These are phyloP conservation scores for Populus alba DNA, from an alignment of 345 rosid genomes.

Conservation along the genomic window DNA sequence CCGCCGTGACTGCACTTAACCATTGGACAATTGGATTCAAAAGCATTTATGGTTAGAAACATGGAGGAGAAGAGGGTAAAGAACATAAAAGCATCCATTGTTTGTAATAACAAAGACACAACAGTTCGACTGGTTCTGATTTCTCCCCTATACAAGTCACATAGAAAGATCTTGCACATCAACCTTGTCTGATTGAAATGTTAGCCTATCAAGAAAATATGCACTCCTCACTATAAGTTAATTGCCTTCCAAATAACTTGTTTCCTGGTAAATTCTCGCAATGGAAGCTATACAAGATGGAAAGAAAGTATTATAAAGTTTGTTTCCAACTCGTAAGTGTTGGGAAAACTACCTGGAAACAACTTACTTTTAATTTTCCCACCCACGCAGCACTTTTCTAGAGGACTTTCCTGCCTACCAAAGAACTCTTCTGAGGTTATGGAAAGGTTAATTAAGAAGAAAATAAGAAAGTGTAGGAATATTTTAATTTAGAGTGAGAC, in stretches of 20 bases:
- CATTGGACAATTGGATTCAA: slow-evolving; percentile 10
- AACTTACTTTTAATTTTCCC: neutral
- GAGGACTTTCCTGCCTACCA: neutral
- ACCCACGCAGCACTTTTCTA: neutral
- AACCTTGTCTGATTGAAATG: neutral
- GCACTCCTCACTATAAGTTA: neutral
- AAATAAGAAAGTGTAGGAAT: neutral
- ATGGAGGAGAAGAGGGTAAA: slow-evolving; percentile 17
- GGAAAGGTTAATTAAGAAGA: neutral
- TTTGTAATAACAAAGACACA: neutral
- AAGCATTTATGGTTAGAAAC: slow-evolving; percentile 18
- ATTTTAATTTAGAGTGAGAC: neutral
- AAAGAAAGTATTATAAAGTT: neutral
- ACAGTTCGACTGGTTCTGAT: neutral
- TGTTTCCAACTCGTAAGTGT: too few species aligned
- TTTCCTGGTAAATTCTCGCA: neutral
- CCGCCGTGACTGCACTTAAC: slow-evolving; percentile 29
- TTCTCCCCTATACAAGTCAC: neutral
- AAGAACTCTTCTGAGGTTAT: neutral
- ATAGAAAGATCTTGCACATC: neutral
- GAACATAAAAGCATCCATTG: slow-evolving; percentile 22
- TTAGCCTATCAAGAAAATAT: neutral
- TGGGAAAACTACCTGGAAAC: neutral
- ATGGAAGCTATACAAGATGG: too few species aligned
- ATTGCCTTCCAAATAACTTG: neutral